Base-by-base conservation (phyloP, 768 basidiomycete species). In the Dictyophora rubrovolvata region DNA sequence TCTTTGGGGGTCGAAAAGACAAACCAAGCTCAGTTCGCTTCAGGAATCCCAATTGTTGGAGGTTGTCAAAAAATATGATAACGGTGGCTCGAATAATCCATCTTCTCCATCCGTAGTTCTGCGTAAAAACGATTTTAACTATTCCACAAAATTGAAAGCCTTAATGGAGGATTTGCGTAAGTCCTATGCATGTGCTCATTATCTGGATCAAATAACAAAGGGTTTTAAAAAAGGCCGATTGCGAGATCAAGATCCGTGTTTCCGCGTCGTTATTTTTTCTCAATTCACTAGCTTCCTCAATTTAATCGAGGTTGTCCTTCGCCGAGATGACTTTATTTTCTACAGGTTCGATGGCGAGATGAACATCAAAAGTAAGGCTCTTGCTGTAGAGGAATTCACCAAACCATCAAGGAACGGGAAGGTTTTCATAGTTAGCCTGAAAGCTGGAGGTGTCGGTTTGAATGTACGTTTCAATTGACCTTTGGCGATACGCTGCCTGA, bases 271-370 rank as follows among this genome's bases (percentile, higher is more conserved):
- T 21, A 86, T 94, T 4, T 94, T 94, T 69, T 92, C 89, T 1
- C 89, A 94, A 65, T 93, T 93, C 64, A 94, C 92, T 0, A 83
- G 82, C 22, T 95, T 93, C 69, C 72, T 95, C 57, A 87, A 93
- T 65, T 74, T 94, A 16, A 90, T 94, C 58, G 82, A 90, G 65
- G 69, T 73, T 1, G 82, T 78, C 4, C 73, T 94, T 56, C 77
- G 84, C 53, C 82, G 87, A 18, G 89, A 93, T 65, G 69, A 71
- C 1, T 76, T 90, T 62, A 73, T 81, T 48, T 84, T 82, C 65
- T 84, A 83, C 63, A 82, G 95, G 18, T 92, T 97, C 65, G 95
- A 98, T 68, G 95, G 95, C 1, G 83, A 89, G 0, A 92, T 97
- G 89, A 85, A 85, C 64, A 77, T 95, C 62, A 88, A 86, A 72